These are phyloP conservation scores for Porcisia deanei DNA, from an alignment of 208 protist species.

Conservation along the genomic window DNA sequence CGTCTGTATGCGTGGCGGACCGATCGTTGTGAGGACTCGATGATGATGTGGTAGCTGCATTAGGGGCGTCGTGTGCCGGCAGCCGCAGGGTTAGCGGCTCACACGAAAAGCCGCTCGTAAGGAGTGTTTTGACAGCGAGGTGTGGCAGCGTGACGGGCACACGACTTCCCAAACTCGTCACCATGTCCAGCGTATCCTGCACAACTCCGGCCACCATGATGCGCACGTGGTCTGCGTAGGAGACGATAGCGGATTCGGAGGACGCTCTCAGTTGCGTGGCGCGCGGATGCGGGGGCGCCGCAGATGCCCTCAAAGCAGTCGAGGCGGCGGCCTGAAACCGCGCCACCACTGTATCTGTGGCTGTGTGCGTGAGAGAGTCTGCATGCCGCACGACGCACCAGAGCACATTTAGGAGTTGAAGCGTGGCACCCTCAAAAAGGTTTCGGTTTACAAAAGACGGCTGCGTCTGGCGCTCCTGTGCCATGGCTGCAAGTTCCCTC, in stretches of 20 bases:
- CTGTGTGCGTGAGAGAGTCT: constrained; percentile 65
- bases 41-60: background rate
- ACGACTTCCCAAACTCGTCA: constrained; percentile 17
- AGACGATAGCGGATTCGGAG: constrained; percentile 20
- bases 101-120: constrained; percentile 59
- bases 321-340: constrained; percentile 13
- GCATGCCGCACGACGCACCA: constrained; percentile 44
- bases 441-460: constrained; percentile 50
- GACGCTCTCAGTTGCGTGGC: background rate
- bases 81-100: constrained; percentile 32
- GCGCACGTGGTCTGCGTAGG: constrained; percentile 64
- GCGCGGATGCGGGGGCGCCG: background rate
- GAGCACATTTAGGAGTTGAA: constrained; percentile 76
- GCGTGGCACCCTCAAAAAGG: constrained; percentile 53
- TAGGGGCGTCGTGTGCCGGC: background rate
- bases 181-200: constrained; percentile 50
- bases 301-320: background rate
- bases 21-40: background rate
- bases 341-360: constrained; percentile 38
- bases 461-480: constrained; percentile 44
- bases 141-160: constrained; percentile 19
- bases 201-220: constrained; percentile 48
- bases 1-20: background rate
- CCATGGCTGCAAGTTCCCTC: constrained; percentile 16
- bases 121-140: constrained; percentile 40